Evolutionary conservation across 352 stramenopile genomes (phyloP).

Genomic region (Globisporangium cylindrosporum): DNA sequence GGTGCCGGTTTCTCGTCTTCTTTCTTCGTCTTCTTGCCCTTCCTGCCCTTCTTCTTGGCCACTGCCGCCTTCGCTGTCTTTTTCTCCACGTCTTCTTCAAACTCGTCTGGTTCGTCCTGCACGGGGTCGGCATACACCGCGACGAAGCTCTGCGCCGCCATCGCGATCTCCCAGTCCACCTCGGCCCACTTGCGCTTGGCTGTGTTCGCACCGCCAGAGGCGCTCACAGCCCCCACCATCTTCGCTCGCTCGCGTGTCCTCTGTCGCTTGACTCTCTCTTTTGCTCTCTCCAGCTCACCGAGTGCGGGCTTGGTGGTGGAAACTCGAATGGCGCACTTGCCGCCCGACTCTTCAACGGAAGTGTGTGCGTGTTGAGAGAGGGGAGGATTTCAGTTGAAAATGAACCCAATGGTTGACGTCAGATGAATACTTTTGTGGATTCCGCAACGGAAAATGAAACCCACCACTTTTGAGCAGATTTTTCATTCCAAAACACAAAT

Average conservation of each 20-base stretch:
- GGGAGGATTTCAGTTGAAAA: not conserved
- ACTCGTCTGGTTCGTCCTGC: not conserved
- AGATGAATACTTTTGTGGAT: constrained; percentile 3
- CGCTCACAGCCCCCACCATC: not conserved
- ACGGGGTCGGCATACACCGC: constrained; percentile 43
- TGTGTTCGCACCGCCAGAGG: not conserved
- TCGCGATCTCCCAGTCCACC: constrained; percentile 61
- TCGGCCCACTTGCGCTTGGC: constrained; percentile 70
- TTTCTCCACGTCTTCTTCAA: constrained; percentile 8
- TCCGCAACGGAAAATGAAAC: not conserved
- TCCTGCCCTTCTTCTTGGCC: constrained; percentile 15
- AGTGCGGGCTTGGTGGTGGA: not conserved
- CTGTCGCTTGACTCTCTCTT: not conserved
- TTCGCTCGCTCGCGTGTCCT: not conserved
- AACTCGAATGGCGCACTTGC: not conserved
- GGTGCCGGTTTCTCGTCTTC: not conserved
- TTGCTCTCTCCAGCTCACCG: not conserved
- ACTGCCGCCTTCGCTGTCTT: constrained; percentile 6
- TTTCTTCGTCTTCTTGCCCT: not conserved
- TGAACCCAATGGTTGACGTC: not conserved
- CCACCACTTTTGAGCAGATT: not conserved
- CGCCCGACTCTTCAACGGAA: not conserved
- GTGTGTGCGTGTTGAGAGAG: not conserved
- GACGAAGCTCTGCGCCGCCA: constrained; percentile 63
- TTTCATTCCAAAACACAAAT: not conserved